Evolutionary conservation across 306 rosid species (phyloP).

Genomic region (Cucumis melo): DNA sequence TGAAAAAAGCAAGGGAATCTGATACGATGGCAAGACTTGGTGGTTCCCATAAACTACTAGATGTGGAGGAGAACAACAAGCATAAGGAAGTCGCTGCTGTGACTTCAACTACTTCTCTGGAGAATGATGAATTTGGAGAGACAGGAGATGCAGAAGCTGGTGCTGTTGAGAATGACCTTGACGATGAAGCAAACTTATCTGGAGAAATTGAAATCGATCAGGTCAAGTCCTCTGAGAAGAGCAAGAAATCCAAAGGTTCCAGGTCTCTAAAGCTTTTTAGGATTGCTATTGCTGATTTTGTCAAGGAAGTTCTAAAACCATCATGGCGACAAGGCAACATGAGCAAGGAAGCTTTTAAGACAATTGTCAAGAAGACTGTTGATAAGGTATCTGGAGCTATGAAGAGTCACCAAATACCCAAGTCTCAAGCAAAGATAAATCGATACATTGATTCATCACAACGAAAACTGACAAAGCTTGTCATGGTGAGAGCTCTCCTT

Average conservation of each 20-base stretch:
- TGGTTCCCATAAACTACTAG: constrained; percentile 39
- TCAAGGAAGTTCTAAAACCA: constrained; percentile 85
- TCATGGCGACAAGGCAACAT: constrained; percentile 98
- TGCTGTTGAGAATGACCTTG: constrained; percentile 63
- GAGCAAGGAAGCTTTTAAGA: constrained; percentile 98
- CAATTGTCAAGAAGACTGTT: constrained; percentile 94
- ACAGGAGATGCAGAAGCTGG: constrained; percentile 88
- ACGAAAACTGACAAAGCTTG: constrained; percentile 88
- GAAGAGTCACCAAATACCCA: constrained; percentile 81
- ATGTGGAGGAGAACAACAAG: constrained; percentile 46
- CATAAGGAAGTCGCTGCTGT: constrained; percentile 38
- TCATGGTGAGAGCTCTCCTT: constrained; percentile 47
- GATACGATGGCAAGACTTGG: constrained; percentile 32
- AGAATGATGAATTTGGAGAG: constrained; percentile 80
- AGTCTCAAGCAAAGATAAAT: constrained; percentile 77
- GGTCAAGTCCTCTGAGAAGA: constrained; percentile 55
- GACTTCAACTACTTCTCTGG: constrained; percentile 65
- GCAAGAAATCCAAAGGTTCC: constrained; percentile 68
- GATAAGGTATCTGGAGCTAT: constrained; percentile 97
- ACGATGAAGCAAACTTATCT: constrained; percentile 25
- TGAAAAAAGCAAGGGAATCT: constrained; percentile 43
- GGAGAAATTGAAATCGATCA: constrained; percentile 68
- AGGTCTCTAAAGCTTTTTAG: constrained; percentile 73
- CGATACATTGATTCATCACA: constrained; percentile 83
- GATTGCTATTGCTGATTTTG: constrained; percentile 82